Percentiles rank a stretch among this genome's conserved stretches.
Conservation (phyloP, 2,329 filamentous ascomycete genomes). For the Periconia macrospinosa region DNA sequence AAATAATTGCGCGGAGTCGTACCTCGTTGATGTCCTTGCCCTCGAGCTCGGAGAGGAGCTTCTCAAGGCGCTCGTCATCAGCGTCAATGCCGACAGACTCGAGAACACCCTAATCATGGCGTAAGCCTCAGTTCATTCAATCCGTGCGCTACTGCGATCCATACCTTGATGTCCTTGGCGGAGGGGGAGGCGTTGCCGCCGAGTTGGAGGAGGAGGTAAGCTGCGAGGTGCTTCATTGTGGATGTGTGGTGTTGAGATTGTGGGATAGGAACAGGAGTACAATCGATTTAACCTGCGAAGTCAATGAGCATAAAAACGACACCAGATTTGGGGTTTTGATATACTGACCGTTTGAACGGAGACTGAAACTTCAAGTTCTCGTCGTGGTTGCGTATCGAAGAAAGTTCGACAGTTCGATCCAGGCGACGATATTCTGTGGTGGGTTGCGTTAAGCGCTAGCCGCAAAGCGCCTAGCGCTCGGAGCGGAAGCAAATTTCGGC, state of each 20-base stretch:
- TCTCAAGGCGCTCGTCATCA: conserved; percentile 78
- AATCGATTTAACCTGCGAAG: conserved; percentile 75
- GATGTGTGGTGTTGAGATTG: conserved; percentile 29
- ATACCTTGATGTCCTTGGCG: conserved; percentile 69
- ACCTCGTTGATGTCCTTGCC: conserved; percentile 94
- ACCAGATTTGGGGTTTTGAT: neutral
- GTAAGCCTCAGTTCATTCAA: conserved; percentile 9
- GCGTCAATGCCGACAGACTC: conserved; percentile 93
- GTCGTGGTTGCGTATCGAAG: conserved; percentile 30
- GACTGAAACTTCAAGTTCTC: conserved; percentile 98
- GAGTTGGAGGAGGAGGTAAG: conserved; percentile 95
- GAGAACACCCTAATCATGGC: conserved; percentile 69
- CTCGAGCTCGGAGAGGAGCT: conserved; percentile 86
- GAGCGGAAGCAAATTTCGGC: conserved; percentile 5
- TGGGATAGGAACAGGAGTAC: conserved; percentile 74
- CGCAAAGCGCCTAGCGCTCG: conserved; percentile 6
- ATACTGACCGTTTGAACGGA: conserved; percentile 84
- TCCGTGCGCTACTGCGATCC: neutral
- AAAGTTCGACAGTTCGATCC: conserved; percentile 38
- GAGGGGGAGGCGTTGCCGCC: conserved; percentile 90
- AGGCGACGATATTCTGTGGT: conserved; percentile 11
- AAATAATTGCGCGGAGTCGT: conserved; percentile 42
- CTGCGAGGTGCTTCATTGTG: conserved; percentile 99
- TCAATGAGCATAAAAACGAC: conserved; percentile 18
- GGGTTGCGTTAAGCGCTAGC: conserved; percentile 13